These are phyloP conservation scores for Eragrostis tef DNA, from an alignment of 202 grass and related monocot species.

Conservation along the genomic window DNA sequence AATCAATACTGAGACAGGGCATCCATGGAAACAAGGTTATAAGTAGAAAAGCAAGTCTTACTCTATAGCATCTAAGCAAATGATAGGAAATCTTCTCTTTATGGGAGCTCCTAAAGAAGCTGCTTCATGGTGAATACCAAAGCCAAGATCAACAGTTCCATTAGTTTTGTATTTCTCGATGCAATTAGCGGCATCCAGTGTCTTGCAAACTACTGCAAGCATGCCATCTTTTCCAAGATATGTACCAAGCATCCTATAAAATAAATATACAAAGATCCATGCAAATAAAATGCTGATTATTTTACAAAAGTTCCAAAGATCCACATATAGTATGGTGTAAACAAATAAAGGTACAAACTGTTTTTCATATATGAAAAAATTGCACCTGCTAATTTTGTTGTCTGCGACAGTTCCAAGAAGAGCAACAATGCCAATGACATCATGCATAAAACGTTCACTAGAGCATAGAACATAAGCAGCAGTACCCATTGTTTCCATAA, in stretches of 20 bases:
- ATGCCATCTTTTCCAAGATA: conserved; percentile 59
- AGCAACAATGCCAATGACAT: conserved; percentile 51
- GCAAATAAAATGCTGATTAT: conserved; percentile 2
- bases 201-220: conserved; percentile 62
- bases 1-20: neutral
- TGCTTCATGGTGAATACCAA: conserved; percentile 53
- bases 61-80: conserved; percentile 53
- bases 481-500: conserved; percentile 47
- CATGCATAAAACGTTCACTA: conserved; percentile 21
- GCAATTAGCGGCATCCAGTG: conserved; percentile 31
- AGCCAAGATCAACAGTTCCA: conserved; percentile 44
- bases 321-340: conserved; percentile 12
- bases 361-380: neutral
- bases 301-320: conserved; percentile 5
- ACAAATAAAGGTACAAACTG: conserved; percentile 30
- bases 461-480: conserved; percentile 54
- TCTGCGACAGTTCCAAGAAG: conserved; percentile 59
- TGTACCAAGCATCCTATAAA: conserved; percentile 54
- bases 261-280: conserved; percentile 7
- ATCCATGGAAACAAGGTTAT: neutral
- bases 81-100: conserved; percentile 46
- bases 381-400: conserved; percentile 44
- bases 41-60: conserved; percentile 28
- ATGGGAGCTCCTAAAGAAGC: conserved; percentile 50
- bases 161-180: conserved; percentile 50